Conservation (phyloP, 192 early-diverging fungal species). For the Rhizophagus sp. region DNA sequence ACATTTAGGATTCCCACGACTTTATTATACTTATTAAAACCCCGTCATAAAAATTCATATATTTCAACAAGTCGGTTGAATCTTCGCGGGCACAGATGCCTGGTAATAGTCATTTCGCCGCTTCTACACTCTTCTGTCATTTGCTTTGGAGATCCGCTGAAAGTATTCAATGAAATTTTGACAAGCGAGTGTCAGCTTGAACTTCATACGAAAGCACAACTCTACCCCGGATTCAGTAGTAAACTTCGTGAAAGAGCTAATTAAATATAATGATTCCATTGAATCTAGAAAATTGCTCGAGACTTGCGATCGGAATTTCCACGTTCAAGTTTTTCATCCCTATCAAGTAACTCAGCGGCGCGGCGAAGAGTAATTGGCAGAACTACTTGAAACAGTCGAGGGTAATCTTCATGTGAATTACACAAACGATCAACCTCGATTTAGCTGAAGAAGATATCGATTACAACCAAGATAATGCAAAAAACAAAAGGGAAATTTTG, state of each 20-base stretch:
- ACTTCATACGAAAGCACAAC: not conserved
- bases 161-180: constrained; percentile 12
- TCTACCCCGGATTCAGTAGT: not conserved
- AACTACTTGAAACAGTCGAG: constrained; percentile 13
- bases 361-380: constrained; percentile 9
- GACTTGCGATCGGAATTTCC: constrained; percentile 14
- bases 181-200: not conserved
- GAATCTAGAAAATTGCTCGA: not conserved
- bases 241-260: not conserved
- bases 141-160: not conserved
- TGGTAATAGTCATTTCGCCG: not conserved
- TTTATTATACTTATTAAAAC: too few relatives aligned
- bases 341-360: constrained; percentile 1
- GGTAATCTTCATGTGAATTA: not conserved
- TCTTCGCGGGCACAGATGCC: not conserved
- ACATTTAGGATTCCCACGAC: too few relatives aligned
- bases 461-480: too few relatives aligned
- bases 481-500: too few relatives aligned
- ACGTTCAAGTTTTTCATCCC: not conserved
- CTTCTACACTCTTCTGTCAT: not conserved
- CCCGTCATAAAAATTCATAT: too few relatives aligned
- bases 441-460: too few relatives aligned
- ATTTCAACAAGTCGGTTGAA: too few relatives aligned
- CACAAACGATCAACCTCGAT: too few relatives aligned
- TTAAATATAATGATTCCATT: not conserved